These are phyloP conservation scores for Garcia nutans DNA, from an alignment of 345 rosid species.

Conservation along the genomic window DNA sequence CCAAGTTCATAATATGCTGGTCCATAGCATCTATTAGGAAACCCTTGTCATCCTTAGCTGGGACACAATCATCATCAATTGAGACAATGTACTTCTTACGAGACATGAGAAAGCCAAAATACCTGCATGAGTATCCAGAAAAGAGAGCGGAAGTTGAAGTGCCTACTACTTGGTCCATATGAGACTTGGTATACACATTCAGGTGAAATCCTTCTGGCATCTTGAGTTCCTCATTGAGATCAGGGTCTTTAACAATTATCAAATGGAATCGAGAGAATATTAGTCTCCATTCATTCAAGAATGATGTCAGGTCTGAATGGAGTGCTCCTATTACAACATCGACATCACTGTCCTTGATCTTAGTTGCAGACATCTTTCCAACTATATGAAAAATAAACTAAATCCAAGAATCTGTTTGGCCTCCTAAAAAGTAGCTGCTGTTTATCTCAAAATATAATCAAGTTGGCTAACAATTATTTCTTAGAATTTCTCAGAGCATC, in stretches of 20 bases:
- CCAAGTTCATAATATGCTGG: conserved; percentile 70
- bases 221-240: conserved; percentile 75
- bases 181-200: conserved; percentile 60
- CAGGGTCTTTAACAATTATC: conserved; percentile 90
- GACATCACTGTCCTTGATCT: conserved; percentile 62
- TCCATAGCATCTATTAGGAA: conserved; percentile 66
- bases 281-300: conserved; percentile 72
- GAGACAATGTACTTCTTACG: conserved; percentile 78
- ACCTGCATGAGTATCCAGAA: conserved; percentile 87
- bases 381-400: conserved; percentile 11
- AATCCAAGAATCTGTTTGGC: conserved; percentile 12
- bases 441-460: conserved; percentile 9
- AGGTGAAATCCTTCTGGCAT: conserved; percentile 81
- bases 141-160: conserved; percentile 52
- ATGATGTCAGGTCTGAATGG: conserved; percentile 64
- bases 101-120: conserved; percentile 83
- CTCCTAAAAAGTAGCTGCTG: conserved; percentile 9
- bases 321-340: conserved; percentile 94
- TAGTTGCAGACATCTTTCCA: conserved; percentile 48
- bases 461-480: conserved; percentile 6
- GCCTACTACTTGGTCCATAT: conserved; percentile 67
- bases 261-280: conserved; percentile 72
- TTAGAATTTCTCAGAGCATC: conserved; percentile 69
- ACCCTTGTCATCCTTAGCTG: conserved; percentile 71
- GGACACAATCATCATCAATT: conserved; percentile 82